Evolutionary conservation across 768 basidiomycete genomes (phyloP).

Genomic region (Mycena kentingensis): DNA sequence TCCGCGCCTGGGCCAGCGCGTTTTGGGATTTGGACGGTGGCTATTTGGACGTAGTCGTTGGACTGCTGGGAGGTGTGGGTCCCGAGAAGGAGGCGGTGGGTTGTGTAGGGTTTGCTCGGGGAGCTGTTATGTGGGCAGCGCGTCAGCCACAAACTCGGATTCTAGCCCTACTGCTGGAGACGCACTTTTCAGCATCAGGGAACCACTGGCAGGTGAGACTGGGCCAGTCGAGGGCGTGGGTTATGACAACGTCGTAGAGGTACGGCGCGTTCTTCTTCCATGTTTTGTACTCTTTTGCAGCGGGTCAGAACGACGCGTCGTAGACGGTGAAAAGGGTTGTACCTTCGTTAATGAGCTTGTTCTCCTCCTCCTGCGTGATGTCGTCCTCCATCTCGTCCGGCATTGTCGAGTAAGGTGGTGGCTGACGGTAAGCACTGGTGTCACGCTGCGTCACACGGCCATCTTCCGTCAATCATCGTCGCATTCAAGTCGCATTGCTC

Average conservation of each 20-base stretch:
- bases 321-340: slow-evolving; percentile 62
- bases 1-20: slow-evolving; percentile 71
- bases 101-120: slow-evolving; percentile 89
- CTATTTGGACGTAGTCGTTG: slow-evolving; percentile 95
- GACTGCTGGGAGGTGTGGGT: slow-evolving; percentile 97
- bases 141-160: neutral
- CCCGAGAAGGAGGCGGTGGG: slow-evolving; percentile 91
- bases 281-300: slow-evolving; percentile 33
- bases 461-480: too few relatives aligned
- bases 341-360: slow-evolving; percentile 49
- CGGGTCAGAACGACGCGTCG: neutral
- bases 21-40: slow-evolving; percentile 90
- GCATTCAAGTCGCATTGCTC: too few relatives aligned
- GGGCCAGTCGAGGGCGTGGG: slow-evolving; percentile 98
- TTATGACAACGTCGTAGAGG: slow-evolving; percentile 95
- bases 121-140: slow-evolving; percentile 62
- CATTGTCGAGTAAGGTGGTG: too few relatives aligned
- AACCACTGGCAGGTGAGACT: slow-evolving; percentile 99
- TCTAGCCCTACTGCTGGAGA: slow-evolving; percentile 4
- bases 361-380: neutral
- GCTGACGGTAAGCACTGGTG: too few relatives aligned
- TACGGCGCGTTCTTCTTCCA: slow-evolving; percentile 98
- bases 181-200: slow-evolving; percentile 93
- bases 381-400: neutral
- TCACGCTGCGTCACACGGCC: too few relatives aligned